A percentile compares a stretch with the other conserved stretches of the same genome.
Evolutionary conservation across 179 eudicot genomes (phyloP).

Genomic region (Drosera spatulata): DNA sequence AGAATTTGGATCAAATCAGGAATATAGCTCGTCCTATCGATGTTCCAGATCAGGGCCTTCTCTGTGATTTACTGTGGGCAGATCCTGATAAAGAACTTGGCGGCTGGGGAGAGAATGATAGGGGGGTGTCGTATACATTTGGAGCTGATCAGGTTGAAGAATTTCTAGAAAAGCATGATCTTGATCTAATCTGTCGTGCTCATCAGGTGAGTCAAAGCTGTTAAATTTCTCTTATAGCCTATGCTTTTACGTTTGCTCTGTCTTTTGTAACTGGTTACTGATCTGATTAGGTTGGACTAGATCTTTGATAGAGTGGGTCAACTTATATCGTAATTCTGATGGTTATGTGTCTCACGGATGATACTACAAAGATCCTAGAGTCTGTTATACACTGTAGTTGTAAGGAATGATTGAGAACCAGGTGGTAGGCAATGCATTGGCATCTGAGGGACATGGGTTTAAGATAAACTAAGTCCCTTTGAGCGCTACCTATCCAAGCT

Average conservation of each 20-base stretch:
- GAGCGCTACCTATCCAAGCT: too few species aligned
- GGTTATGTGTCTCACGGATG: too few species aligned
- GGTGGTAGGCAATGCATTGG: too few species aligned
- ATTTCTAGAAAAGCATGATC: constrained; percentile 62
- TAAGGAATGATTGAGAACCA: too few species aligned
- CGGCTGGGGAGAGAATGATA: constrained; percentile 82
- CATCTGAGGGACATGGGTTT: too few species aligned
- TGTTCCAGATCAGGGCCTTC: constrained; percentile 78
- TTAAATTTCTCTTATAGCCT: not conserved
- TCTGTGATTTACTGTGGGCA: constrained; percentile 67
- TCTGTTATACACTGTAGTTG: too few species aligned
- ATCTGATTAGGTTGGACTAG: too few species aligned
- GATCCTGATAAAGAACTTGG: constrained; percentile 69
- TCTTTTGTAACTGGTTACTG: not conserved
- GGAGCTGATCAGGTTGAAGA: constrained; percentile 59
- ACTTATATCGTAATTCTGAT: too few species aligned
- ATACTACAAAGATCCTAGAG: too few species aligned
- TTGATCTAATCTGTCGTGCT: constrained; percentile 66
- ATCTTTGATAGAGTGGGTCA: too few species aligned
- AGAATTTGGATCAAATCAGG: constrained; percentile 56
- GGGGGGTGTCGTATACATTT: constrained; percentile 68
- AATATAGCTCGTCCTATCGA: constrained; percentile 64
- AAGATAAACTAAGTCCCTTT: too few species aligned
- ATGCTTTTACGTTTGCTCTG: not conserved
- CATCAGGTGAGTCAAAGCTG: constrained; percentile 42